Conservation (phyloP, 2,329 filamentous ascomycete genomes). For the Dactylellina parvicollis region DNA sequence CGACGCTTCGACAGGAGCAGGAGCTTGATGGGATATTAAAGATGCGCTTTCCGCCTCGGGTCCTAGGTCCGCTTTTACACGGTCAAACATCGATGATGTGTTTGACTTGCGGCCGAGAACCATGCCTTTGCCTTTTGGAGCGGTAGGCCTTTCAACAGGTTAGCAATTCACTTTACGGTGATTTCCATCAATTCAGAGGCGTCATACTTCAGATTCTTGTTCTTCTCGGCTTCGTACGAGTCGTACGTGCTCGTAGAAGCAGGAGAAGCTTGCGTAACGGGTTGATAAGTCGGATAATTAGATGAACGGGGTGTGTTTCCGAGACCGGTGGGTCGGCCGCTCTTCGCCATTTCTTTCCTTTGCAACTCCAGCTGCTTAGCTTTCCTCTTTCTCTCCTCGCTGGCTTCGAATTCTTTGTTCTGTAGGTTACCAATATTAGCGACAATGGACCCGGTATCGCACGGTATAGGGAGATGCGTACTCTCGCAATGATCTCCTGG, state of each 20-base stretch:
- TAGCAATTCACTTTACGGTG: neutral
- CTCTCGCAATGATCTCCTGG: conserved; percentile 94
- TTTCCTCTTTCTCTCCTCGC: conserved; percentile 96
- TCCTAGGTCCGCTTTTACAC: conserved; percentile 90
- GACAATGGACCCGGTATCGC: conserved; percentile 42
- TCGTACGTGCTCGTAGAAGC: conserved; percentile 83
- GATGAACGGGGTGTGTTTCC: conserved; percentile 72
- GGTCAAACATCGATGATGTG: conserved; percentile 95
- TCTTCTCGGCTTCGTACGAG: conserved; percentile 96
- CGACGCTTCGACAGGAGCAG: conserved; percentile 61
- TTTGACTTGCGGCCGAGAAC: conserved; percentile 99
- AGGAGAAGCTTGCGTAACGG: conserved; percentile 72
- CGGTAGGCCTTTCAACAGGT: conserved; percentile 66
- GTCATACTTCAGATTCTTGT: conserved; percentile 82
- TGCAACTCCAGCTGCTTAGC: conserved; percentile 99
- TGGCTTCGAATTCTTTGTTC: conserved; percentile 99
- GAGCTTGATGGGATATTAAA: conserved; percentile 73
- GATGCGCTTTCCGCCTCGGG: conserved; percentile 73
- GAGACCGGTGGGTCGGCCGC: conserved; percentile 65
- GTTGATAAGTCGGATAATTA: conserved; percentile 87
- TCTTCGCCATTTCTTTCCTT: conserved; percentile 91
- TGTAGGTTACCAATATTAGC: conserved; percentile 62
- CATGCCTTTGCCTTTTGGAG: conserved; percentile 95
- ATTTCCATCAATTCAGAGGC: neutral
- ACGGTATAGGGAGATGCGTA: conserved; percentile 63